Evolutionary conservation across 2,329 filamentous ascomycete species (phyloP).

Genomic region (Endocalyx cinctus): DNA sequence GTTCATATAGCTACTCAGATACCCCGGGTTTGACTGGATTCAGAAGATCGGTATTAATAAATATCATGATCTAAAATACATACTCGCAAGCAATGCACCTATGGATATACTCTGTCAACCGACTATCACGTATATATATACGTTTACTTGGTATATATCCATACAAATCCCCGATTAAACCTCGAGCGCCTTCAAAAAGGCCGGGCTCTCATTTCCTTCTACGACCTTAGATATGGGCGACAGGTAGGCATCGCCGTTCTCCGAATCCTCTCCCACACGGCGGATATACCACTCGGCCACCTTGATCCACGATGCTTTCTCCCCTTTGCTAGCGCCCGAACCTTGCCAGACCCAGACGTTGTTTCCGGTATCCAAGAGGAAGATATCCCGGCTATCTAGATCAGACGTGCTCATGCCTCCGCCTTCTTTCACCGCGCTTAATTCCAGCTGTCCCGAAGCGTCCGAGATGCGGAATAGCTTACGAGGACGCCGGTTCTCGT

Average conservation of each 20-base stretch:
- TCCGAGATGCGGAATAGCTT: conserved; percentile 62
- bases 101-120: too few relatives aligned
- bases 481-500: conserved; percentile 21
- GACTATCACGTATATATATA: conserved; percentile 1
- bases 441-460: conserved; percentile 50
- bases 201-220: conserved; percentile 50
- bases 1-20: too few relatives aligned
- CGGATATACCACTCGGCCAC: conserved; percentile 53
- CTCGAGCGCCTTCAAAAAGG: conserved; percentile 45
- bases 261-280: conserved; percentile 30
- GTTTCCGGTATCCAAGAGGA: conserved; percentile 54
- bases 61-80: too few relatives aligned
- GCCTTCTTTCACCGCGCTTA: conserved; percentile 55
- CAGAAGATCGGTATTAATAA: too few relatives aligned
- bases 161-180: conserved; percentile 8
- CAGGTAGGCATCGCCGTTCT: conserved; percentile 32
- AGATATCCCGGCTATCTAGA: conserved; percentile 56
- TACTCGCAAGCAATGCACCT: too few relatives aligned
- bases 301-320: conserved; percentile 57
- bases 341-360: conserved; percentile 66
- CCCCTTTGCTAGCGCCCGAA: conserved; percentile 48
- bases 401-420: conserved; percentile 39
- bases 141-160: conserved; percentile 1
- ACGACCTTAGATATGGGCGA: conserved; percentile 53
- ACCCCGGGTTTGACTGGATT: too few relatives aligned